phyloP scores from a whole-genome alignment of 495 filamentous ascomycete genomes.

The Neurospora sp. region DNA sequence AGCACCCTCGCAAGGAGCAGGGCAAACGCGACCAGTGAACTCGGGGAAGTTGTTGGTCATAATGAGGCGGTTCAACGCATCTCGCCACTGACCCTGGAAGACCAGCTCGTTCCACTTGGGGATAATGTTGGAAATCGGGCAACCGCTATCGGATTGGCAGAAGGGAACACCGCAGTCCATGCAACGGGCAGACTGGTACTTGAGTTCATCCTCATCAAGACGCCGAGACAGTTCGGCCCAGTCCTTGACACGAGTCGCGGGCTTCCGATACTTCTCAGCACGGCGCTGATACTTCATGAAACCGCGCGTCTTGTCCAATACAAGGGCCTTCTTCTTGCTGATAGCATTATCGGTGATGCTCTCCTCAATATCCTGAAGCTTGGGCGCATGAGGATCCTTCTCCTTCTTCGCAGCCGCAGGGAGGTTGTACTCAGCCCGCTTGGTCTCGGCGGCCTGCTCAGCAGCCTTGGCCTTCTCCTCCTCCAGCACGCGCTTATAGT shows the following conservation, averaged over 20 bases:
- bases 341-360: conserved; percentile 75
- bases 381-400: conserved; percentile 62
- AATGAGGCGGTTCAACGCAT: conserved; percentile 86
- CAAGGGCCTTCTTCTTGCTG: conserved; percentile 90
- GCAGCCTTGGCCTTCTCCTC: conserved; percentile 82
- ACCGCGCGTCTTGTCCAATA: conserved; percentile 93
- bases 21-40: conserved; percentile 97
- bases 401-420: conserved; percentile 55
- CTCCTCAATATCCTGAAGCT: conserved; percentile 92
- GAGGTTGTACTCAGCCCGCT: conserved; percentile 69
- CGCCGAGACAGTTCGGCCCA: conserved; percentile 89
- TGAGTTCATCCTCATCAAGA: conserved; percentile 92
- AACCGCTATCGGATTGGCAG: conserved; percentile 95
- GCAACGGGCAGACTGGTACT: conserved; percentile 96
- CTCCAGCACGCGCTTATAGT: conserved; percentile 91
- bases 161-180: conserved; percentile 99
- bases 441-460: conserved; percentile 72
- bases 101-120: conserved; percentile 98
- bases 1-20: conserved; percentile 93
- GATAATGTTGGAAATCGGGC: conserved; percentile 98
- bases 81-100: conserved; percentile 85
- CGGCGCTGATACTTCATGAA: conserved; percentile 99
- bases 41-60: conserved; percentile 99
- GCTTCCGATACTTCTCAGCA: conserved; percentile 87
- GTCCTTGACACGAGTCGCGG: conserved; percentile 79